Base-by-base conservation (phyloP, 2,329 filamentous ascomycete species). In the Sporothrix pallida region DNA sequence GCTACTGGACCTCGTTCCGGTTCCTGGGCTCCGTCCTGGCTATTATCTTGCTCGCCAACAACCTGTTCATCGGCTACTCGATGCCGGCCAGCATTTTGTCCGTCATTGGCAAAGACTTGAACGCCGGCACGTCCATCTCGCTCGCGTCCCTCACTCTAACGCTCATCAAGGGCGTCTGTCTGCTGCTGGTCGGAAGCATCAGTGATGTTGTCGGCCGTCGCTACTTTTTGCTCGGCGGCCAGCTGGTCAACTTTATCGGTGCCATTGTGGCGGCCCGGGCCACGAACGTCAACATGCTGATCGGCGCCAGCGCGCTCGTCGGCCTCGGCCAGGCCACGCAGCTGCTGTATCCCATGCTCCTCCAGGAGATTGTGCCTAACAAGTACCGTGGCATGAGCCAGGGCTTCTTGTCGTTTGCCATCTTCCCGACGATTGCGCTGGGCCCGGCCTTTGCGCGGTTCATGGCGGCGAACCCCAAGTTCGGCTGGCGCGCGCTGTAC, bases 341-440 rank as follows among this genome's bases (percentile, higher is more conserved):
- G 63, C 46, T 73, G 0, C 50, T 62, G 0, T 73, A 69, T 20
- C 71, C 71, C 3, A 42, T 73, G 54, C 50, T 69, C 20, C 48
- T 68, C 23, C 71, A 73, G 52, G 71, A 73, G 54, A 73, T 73
- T 23, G 71, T 73, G 50, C 71, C 71, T 4, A 73, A 73, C 71
- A 73, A 73, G 20, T 69, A 73, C 44, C 71, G 71, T 23, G 71
- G 71, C 50, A 15, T 69, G 50, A 62, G 63, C 50, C 71, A 73
- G 13, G 71, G 78, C 77, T 75, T 76, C 60, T 54, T 73, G 52
- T 72, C 73, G 73, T n/a, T 74, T 62, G 74, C 71, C 73, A 73
- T 73, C 72, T 76, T 71, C 72, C 76, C 75, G 62, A 77, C 52
- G 58, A 75, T 73, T 70, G 46, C 62, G 48, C 68, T 52, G 8